These are phyloP conservation scores for Fusarium staphyleae DNA, from an alignment of 2,329 filamentous ascomycete species.

Conservation along the genomic window DNA sequence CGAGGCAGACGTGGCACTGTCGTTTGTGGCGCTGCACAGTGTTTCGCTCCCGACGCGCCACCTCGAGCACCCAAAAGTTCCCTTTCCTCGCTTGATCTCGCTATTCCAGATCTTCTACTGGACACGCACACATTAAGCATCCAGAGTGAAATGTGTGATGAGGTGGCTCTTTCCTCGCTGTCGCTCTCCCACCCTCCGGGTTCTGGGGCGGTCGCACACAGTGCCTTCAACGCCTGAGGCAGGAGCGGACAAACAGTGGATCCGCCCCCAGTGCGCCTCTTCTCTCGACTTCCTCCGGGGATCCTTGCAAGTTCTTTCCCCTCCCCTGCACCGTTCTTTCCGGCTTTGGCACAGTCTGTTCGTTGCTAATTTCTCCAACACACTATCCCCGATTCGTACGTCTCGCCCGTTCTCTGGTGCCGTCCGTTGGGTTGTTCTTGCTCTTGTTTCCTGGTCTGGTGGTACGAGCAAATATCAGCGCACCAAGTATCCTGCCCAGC, in stretches of 20 bases:
- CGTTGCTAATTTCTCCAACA: constrained; percentile 36
- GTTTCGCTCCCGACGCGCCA: neutral
- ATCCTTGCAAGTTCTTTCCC: neutral
- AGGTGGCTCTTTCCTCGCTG: too few species aligned
- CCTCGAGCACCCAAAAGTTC: constrained; percentile 3
- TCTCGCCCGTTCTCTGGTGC: constrained; percentile 25
- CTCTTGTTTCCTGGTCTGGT: constrained; percentile 15
- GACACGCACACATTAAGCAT: too few species aligned
- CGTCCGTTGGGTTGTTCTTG: constrained; percentile 26
- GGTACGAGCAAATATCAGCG: constrained; percentile 25
- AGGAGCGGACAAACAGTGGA: neutral
- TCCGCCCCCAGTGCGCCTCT: constrained; percentile 9
- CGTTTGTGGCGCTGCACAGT: constrained; percentile 2
- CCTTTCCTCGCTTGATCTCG: neutral
- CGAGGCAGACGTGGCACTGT: constrained; percentile 26
- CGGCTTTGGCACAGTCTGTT: constrained; percentile 20
- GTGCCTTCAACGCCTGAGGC: too few species aligned
- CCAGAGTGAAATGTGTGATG: too few species aligned
- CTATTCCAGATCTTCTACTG: too few species aligned
- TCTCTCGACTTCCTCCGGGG: neutral
- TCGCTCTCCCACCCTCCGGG: too few species aligned
- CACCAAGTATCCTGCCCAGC: constrained; percentile 1
- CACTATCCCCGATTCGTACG: constrained; percentile 30
- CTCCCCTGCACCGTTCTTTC: constrained; percentile 1
- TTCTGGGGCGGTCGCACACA: too few species aligned